These are phyloP conservation scores for Fraxinus excelsior DNA, from an alignment of 257 asterid species.

Conservation along the genomic window DNA sequence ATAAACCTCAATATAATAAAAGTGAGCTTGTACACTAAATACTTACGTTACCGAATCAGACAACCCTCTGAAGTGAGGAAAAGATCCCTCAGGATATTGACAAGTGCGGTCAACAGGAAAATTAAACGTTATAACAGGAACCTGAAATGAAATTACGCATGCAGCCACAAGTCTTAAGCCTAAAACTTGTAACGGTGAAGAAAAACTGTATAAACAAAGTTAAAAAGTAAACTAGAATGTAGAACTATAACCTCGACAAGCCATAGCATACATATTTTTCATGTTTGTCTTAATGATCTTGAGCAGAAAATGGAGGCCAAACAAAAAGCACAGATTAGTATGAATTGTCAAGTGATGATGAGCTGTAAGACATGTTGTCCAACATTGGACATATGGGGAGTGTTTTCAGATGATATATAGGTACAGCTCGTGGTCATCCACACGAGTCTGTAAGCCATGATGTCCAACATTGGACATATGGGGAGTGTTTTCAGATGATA, in stretches of 20 bases:
- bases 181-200: neutral
- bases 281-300: neutral
- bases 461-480: neutral
- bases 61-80: slow-evolving; percentile 93
- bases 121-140: slow-evolving; percentile 90
- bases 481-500: neutral
- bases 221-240: neutral
- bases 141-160: slow-evolving; percentile 52
- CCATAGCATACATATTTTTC: neutral
- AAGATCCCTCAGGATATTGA: slow-evolving; percentile 79
- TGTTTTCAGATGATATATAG: neutral
- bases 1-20: neutral
- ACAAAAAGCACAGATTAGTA: neutral
- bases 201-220: neutral
- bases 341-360: neutral
- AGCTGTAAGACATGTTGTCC: neutral
- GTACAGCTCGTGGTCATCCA: neutral
- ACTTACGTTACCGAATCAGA: slow-evolving; percentile 90
- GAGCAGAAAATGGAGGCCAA: neutral
- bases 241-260: neutral
- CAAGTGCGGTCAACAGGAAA: slow-evolving; percentile 88
- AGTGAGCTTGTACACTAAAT: slow-evolving; percentile 19
- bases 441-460: neutral
- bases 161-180: slow-evolving; percentile 26
- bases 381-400: neutral